Base-by-base conservation (phyloP, 2,329 filamentous ascomycete species). In the Lasiodiplodia citricola region DNA sequence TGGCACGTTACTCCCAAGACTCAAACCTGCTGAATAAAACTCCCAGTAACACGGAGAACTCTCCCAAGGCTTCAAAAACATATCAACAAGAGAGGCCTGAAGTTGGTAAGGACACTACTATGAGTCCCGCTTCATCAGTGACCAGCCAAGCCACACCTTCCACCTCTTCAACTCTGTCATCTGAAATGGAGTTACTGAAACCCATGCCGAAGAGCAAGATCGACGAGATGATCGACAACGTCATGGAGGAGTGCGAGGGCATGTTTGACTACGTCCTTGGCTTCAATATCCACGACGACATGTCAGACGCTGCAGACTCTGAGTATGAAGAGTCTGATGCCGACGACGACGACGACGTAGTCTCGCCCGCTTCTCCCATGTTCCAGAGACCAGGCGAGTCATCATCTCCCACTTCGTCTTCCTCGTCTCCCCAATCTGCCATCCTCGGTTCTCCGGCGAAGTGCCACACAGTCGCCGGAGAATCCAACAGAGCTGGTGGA, bases 181-280 rank as follows among this genome's bases (percentile, higher is more conserved):
- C 55, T 5, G 55, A 57, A 21, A 18, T 35, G 3, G 55, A 38
- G 13, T 7, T 57, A 10, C 18, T 41, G n/a, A 57, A 37, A 14
- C 55, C 55, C 6, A 21, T 57, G 55, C n/a, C 55, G 16, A 63
- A 50, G 11, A 13, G 13, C 1, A 47, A 31, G 58, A 35, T 47
- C 21, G 38, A 50, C 11, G 58, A 63, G 21, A 63, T 63, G 44
- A 35, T 63, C 1, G 38, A 63, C 23, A 23, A 13, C 2, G 6
- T 63, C 3, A 63, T 47, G 58, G n/a, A 63, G 16, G 58, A 63
- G 11, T 47, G 8, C 18, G 23, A 51, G 14, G 37, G n/a, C n/a
- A 57, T 57, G 55, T 57, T 57, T 6, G n/a, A 57, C 31, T 57
- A 57, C 35, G 25, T 41, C 13, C 37, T 57, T 11, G 55, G 55